These are phyloP conservation scores for Flaveria brownii DNA, from an alignment of 129 eudicot genomes.

Conservation along the genomic window DNA sequence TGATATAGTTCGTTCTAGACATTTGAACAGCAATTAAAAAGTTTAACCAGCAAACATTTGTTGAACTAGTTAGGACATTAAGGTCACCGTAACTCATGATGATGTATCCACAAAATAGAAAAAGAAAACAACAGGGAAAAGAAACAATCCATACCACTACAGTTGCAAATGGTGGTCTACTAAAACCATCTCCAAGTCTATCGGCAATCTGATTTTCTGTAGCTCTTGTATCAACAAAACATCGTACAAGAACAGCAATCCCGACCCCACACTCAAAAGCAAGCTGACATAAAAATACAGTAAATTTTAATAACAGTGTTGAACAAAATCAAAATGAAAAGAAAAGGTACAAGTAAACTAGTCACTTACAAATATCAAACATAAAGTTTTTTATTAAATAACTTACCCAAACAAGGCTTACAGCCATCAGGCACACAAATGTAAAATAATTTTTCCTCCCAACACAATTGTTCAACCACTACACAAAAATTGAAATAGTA, in stretches of 20 bases:
- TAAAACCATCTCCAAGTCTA: slow-evolving; percentile 86
- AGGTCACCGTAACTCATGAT: neutral
- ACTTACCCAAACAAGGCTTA: slow-evolving; percentile 88
- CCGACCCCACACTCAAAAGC: slow-evolving; percentile 83
- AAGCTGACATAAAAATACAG: slow-evolving; percentile 48
- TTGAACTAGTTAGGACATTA: neutral
- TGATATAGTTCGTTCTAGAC: neutral
- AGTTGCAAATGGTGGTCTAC: slow-evolving; percentile 84
- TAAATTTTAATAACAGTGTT: neutral
- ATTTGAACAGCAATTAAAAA: neutral
- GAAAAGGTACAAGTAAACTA: neutral
- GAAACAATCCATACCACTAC: slow-evolving; percentile 62
- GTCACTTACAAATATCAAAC: slow-evolving; percentile 3
- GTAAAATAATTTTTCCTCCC: slow-evolving; percentile 83
- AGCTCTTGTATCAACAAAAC: slow-evolving; percentile 61
- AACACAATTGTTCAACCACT: slow-evolving; percentile 99
- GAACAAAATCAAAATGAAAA: slow-evolving; percentile 4
- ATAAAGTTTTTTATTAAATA: neutral
- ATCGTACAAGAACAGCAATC: slow-evolving; percentile 85
- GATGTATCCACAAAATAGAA: neutral
- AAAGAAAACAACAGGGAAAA: too few relatives aligned
- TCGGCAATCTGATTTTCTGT: slow-evolving; percentile 76
- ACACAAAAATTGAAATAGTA: slow-evolving; percentile 17
- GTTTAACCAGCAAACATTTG: neutral
- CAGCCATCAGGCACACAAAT: slow-evolving; percentile 80